Evolutionary conservation across 192 early-diverging fungal species (phyloP).

Genomic region (Pecoramyces ruminantium): DNA sequence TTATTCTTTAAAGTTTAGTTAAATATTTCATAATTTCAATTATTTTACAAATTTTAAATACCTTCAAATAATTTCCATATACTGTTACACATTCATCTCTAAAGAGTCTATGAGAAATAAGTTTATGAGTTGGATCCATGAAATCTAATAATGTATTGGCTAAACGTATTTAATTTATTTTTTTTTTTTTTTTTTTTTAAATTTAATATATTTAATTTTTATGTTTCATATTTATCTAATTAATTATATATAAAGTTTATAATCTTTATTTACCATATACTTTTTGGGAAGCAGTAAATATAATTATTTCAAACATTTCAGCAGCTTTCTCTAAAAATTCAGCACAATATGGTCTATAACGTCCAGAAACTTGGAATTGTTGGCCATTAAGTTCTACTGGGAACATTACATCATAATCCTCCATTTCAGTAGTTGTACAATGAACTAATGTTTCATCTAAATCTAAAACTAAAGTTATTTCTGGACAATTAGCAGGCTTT

Average conservation of each 20-base stretch:
- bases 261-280: slow-evolving; percentile 63
- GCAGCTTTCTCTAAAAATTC: slow-evolving; percentile 40
- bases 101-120: slow-evolving; percentile 18
- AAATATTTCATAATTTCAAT: too few species aligned
- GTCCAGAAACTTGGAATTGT: slow-evolving; percentile 45
- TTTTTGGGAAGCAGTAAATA: slow-evolving; percentile 60
- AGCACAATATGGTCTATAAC: slow-evolving; percentile 42
- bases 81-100: slow-evolving; percentile 32
- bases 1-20: too few species aligned
- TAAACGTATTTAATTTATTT: neutral
- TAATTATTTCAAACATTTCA: slow-evolving; percentile 45
- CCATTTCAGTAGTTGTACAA: slow-evolving; percentile 31
- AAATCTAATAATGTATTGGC: neutral
- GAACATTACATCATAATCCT: slow-evolving; percentile 41
- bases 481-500: slow-evolving; percentile 8
- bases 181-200: too few species aligned
- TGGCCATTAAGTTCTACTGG: slow-evolving; percentile 44
- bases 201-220: too few species aligned
- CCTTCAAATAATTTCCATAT: neutral
- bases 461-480: slow-evolving; percentile 47
- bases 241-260: too few species aligned
- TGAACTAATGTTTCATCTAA: slow-evolving; percentile 57
- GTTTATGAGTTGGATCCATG: neutral
- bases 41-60: neutral
- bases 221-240: too few species aligned